These are phyloP conservation scores for Globisporangium cylindrosporum DNA, from an alignment of 352 stramenopile species.

Conservation along the genomic window DNA sequence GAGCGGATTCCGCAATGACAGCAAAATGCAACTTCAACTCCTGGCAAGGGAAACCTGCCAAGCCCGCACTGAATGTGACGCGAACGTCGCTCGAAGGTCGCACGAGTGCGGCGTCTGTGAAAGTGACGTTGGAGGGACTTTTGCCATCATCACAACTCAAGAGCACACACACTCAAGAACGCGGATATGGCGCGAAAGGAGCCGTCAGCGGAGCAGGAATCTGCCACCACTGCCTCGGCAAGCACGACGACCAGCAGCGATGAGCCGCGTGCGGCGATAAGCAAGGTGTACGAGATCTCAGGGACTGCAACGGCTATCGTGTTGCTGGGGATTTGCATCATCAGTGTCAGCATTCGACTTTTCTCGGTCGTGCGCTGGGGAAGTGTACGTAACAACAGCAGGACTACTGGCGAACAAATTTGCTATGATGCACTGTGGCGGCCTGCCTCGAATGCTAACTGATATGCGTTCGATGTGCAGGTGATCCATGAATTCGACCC, in stretches of 20 bases:
- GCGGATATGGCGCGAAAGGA: neutral
- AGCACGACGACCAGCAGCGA: neutral
- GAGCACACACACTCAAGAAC: neutral
- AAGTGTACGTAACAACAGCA: constrained; percentile 40
- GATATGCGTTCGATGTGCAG: constrained; percentile 18
- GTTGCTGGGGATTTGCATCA: constrained; percentile 79
- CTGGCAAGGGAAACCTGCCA: neutral
- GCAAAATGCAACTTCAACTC: constrained; percentile 21
- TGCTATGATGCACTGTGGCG: neutral
- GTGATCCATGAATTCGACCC: constrained; percentile 93
- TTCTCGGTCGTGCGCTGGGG: constrained; percentile 92
- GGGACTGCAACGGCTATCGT: constrained; percentile 36
- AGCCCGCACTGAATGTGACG: constrained; percentile 21
- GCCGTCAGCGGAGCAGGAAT: neutral
- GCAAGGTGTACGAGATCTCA: constrained; percentile 17
- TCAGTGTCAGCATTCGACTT: constrained; percentile 90
- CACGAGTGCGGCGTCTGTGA: neutral
- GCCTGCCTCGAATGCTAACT: neutral
- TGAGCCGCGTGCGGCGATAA: neutral
- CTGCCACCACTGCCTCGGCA: neutral
- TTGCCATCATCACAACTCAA: neutral
- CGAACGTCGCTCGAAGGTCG: constrained; percentile 38
- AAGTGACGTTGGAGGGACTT: neutral
- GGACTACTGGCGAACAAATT: neutral
- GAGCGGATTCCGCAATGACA: constrained; percentile 23